Base-by-base conservation (phyloP, 2,329 filamentous ascomycete genomes). In the Eurotiales sp. region DNA sequence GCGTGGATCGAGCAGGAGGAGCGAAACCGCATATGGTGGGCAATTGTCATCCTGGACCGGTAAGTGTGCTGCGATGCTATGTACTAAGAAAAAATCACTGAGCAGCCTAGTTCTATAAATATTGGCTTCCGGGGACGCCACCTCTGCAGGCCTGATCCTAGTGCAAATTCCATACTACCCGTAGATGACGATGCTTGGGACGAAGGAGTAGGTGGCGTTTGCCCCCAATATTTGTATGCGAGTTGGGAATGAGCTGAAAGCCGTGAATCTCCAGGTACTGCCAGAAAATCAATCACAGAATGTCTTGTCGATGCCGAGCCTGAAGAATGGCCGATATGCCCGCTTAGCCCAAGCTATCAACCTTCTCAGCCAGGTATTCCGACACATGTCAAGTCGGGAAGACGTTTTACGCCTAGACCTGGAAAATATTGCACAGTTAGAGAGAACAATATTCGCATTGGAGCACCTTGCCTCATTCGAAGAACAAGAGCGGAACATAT, bases 11-110 rank as follows among this genome's bases (percentile, higher is more conserved):
- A 42, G 40, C 40, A 42, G 40, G 40, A 42, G 40, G 40, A 42
- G 14, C 40, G 40, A 42, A 42, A 42, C 17, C 40, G 40, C 40
- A 42, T 42, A 42, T 42, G 40, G 40, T 42, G 40, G 40, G 40
- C 40, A 12, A 42, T 42, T 42, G 21, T 42, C 40, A 42, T 42
- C 40, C 17, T 42, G 40, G 40, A 42, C 22, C 40, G 40, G 39
- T 41, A 41, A 41, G 10, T 22, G 22, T 25, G 17, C n/a, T 17
- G 39, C 21, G 39, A 41, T 41, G 19, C 39, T 41, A 12, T 41
- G 19, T 19, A 3, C 21, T 12, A 14, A 25, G 21, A 41, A 23
- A 41, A 25, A 41, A n/a, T 41, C 3, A 41, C 39, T 41, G 39
- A 41, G 7, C 39, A 41, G 21, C 39, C 39, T 25, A 41, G 39